Evolutionary conservation across 805 yeast genomes (phyloP), one percentile per base, ranked within the genome.

Genomic region (Wickerhamomyces xylosicus): DNA sequence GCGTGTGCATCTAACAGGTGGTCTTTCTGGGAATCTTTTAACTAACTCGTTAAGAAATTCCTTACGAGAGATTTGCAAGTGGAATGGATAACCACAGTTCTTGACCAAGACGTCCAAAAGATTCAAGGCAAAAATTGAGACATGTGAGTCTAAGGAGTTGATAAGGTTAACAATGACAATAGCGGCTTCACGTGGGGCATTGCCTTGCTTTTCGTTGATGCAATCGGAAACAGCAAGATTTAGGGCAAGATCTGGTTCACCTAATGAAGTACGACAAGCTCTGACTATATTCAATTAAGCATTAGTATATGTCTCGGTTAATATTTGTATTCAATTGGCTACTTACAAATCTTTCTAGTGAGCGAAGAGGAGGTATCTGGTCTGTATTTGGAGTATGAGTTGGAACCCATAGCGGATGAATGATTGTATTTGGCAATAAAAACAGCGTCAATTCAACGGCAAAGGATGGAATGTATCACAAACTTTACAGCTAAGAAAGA

Each of bases 1-100:
- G 46, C 87, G 72, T 16, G 90, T 69, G 61, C 84, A 86, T 31
- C 89, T 74, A 44, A 80, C 63, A 3, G 97, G 95, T 1, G 98
- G 97, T 53, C 85, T 76, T 56, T 89, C 97, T 2, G 97, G 97
- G 63, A 92, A 92, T 57, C 85, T 66, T 52, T 85, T 83, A 19
- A 92, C 98, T 53, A 92, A 71, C 55, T 86, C 95, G 57, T 92
- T 92, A 53, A 92, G 69, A 51, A 92, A 92, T 58, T 90, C 97
- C 61, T 92, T 89, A 43, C 97, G 74, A 3, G 95, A 84, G 38
- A 92, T 85, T 62, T 92, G 98, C 36, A 92, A 68, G 48, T 92
- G 98, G 63, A 92, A 77, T 7, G 98, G 97, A 59, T 90, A 92
- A 5, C 97, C 98, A 64, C 99, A 92, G 65, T 92, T 92, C 63